Conservation (phyloP, 352 stramenopile species). For the Phytophthora sansomeana region DNA sequence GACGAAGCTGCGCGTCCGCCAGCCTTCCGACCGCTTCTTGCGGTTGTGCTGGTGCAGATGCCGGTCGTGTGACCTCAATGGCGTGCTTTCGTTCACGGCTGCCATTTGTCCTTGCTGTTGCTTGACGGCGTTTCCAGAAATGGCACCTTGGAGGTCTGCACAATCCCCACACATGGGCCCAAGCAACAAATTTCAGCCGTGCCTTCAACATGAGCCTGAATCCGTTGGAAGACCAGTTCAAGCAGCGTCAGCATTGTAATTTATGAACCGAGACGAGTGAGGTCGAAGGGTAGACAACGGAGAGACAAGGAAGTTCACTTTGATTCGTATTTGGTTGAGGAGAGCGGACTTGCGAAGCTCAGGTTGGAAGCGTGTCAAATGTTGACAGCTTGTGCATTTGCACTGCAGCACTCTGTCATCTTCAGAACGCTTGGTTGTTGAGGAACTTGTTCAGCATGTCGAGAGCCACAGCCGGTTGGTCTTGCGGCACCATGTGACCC, state of each 20-base stretch:
- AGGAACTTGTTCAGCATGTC: constrained; percentile 82
- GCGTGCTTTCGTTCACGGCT: constrained; percentile 22
- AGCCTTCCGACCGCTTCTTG: constrained; percentile 11
- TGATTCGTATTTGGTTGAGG: background rate
- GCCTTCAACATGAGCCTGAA: constrained; percentile 18
- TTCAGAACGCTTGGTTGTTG: constrained; percentile 43
- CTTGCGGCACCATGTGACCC: constrained; percentile 70
- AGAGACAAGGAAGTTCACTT: constrained; percentile 1
- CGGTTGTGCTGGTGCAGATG: constrained; percentile 26
- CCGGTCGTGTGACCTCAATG: constrained; percentile 25
- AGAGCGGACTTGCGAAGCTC: too few species aligned
- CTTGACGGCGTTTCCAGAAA: constrained; percentile 49
- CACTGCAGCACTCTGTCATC: background rate
- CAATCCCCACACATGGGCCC: background rate
- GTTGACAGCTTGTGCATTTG: background rate
- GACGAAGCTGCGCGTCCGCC: constrained; percentile 17
- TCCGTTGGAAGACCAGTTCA: constrained; percentile 22
- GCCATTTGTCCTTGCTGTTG: constrained; percentile 7
- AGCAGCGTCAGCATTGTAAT: constrained; percentile 8
- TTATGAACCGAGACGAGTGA: constrained; percentile 17
- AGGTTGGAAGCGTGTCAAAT: too few species aligned
- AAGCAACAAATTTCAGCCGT: constrained; percentile 10
- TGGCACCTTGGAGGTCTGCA: background rate
- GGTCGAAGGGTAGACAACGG: background rate
- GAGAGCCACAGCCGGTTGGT: constrained; percentile 58